A percentile compares a stretch with the other conserved stretches of the same genome.
Evolutionary conservation across 2,329 filamentous ascomycete species (phyloP).

Genomic region (Didymella segeticola): DNA sequence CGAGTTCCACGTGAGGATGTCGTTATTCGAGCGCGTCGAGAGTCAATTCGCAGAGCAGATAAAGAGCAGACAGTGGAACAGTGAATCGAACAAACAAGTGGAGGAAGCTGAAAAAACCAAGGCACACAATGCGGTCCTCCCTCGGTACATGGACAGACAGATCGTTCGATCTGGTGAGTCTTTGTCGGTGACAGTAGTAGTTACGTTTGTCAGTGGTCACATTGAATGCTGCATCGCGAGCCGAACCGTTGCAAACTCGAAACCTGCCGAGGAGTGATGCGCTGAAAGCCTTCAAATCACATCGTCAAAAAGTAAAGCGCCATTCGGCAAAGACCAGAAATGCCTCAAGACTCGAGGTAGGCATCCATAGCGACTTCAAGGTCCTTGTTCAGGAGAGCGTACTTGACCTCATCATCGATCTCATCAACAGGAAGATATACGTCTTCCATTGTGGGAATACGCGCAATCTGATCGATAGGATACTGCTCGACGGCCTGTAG

Average conservation of each 20-base stretch:
- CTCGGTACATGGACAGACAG: slow-evolving; percentile 1
- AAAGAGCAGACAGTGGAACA: neutral
- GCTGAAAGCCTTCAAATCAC: neutral
- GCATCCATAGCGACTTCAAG: slow-evolving; percentile 39
- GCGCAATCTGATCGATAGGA: slow-evolving; percentile 48
- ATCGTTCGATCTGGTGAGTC: neutral
- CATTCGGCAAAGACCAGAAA: neutral
- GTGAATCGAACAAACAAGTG: neutral
- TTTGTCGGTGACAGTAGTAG: slow-evolving; percentile 6
- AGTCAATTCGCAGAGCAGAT: neutral
- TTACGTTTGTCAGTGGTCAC: slow-evolving; percentile 10
- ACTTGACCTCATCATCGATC: slow-evolving; percentile 37
- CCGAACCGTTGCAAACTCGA: slow-evolving; percentile 24
- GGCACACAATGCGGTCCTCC: slow-evolving; percentile 4
- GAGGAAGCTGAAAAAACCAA: neutral
- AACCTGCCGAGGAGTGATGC: neutral
- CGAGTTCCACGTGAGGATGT: neutral
- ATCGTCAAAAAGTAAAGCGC: neutral
- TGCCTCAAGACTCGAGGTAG: slow-evolving; percentile 24
- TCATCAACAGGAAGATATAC: slow-evolving; percentile 48
- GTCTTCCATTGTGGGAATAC: slow-evolving; percentile 48
- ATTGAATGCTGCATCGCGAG: slow-evolving; percentile 14
- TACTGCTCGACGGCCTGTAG: slow-evolving; percentile 48
- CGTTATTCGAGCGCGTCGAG: neutral
- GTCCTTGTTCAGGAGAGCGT: slow-evolving; percentile 34